phyloP scores from a whole-genome alignment of 208 protist species.

The Angomonas deanei region DNA sequence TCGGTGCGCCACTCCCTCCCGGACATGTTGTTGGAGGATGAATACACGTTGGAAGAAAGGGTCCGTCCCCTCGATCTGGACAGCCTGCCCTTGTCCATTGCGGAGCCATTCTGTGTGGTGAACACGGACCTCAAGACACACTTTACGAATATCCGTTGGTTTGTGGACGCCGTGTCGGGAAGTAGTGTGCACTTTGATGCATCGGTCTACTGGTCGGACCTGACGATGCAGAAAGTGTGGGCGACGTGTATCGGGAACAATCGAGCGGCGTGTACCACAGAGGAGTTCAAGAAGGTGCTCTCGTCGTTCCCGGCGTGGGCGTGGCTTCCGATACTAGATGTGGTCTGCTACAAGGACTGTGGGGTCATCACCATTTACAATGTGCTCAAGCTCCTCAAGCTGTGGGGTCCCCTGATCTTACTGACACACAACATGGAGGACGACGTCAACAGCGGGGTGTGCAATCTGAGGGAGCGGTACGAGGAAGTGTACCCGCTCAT shows the following conservation, averaged over 20 bases:
- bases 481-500: slow-evolving; percentile 47
- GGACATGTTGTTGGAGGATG: slow-evolving; percentile 1
- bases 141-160: slow-evolving; percentile 70
- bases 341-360: slow-evolving; percentile 63
- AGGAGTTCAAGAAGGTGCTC: slow-evolving; percentile 45
- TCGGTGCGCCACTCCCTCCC: neutral
- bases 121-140: slow-evolving; percentile 45
- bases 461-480: slow-evolving; percentile 50
- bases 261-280: slow-evolving; percentile 43
- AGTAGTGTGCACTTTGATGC: slow-evolving; percentile 38
- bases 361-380: slow-evolving; percentile 77
- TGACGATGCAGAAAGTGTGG: slow-evolving; percentile 49
- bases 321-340: slow-evolving; percentile 37
- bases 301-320: slow-evolving; percentile 51
- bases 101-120: slow-evolving; percentile 16
- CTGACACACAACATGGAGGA: slow-evolving; percentile 65
- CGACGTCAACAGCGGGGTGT: slow-evolving; percentile 43
- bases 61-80: neutral
- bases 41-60: slow-evolving; percentile 11
- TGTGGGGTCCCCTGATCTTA: slow-evolving; percentile 82
- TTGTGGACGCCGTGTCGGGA: slow-evolving; percentile 21
- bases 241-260: slow-evolving; percentile 44
- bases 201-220: slow-evolving; percentile 37
- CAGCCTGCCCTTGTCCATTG: slow-evolving; percentile 17
- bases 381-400: slow-evolving; percentile 57